A percentile compares a stretch with the other conserved stretches of the same genome.
Evolutionary conservation across 2,329 filamentous ascomycete species (phyloP).

Genomic region (Fusarium sp.): DNA sequence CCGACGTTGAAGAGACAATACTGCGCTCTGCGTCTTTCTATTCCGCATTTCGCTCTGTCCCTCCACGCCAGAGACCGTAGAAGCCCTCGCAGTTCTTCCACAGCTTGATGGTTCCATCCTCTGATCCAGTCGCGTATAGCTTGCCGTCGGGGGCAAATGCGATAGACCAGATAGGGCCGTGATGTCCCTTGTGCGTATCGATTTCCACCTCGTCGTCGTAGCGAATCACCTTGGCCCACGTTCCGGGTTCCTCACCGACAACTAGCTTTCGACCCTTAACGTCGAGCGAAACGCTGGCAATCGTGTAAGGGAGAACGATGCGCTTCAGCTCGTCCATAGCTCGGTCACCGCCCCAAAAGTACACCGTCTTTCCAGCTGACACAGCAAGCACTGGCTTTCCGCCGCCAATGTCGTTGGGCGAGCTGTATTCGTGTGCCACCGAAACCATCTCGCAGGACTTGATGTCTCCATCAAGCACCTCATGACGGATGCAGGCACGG

Average conservation of each 20-base stretch:
- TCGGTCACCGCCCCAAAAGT: constrained; percentile 82
- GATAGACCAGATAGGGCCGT: constrained; percentile 96
- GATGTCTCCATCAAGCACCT: constrained; percentile 82
- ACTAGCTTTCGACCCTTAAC: constrained; percentile 81
- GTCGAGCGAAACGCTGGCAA: constrained; percentile 90
- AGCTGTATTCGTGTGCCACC: constrained; percentile 65
- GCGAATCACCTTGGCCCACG: constrained; percentile 94
- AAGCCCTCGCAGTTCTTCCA: constrained; percentile 74
- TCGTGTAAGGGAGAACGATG: constrained; percentile 79
- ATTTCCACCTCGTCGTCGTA: constrained; percentile 84
- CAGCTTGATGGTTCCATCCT: constrained; percentile 97
- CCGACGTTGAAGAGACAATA: constrained; percentile 31
- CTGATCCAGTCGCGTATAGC: constrained; percentile 93
- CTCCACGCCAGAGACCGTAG: constrained; percentile 69
- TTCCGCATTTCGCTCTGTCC: constrained; percentile 50
- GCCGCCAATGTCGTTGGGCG: constrained; percentile 68
- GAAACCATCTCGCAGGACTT: constrained; percentile 90
- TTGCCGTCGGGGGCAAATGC: constrained; percentile 95
- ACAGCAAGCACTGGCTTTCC: constrained; percentile 81
- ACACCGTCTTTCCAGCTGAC: constrained; percentile 91
- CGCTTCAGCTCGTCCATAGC: constrained; percentile 79
- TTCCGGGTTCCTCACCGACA: constrained; percentile 89
- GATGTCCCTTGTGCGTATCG: constrained; percentile 94
- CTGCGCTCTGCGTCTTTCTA: constrained; percentile 47
- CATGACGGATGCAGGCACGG: constrained; percentile 76